A percentile compares a stretch with the other conserved stretches of the same genome.
phyloP scores from a whole-genome alignment of 306 rosid genomes.

The Lathyrus aphaca region DNA sequence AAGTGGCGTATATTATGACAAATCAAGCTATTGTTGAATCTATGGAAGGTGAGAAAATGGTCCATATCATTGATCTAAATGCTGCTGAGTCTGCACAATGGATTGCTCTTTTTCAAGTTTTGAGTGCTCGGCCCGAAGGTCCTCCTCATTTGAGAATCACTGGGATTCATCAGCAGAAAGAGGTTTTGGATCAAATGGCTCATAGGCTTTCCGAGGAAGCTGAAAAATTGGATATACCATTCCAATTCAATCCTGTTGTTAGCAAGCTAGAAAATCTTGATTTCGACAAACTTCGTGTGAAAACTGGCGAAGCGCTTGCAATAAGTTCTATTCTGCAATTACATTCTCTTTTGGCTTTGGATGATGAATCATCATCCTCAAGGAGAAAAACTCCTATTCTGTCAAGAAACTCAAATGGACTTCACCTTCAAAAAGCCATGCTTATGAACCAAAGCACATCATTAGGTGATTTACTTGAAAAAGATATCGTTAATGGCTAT shows the following conservation, averaged over 20 bases:
- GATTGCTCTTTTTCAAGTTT: constrained; percentile 80
- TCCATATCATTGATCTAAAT: constrained; percentile 82
- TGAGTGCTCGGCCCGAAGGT: constrained; percentile 82
- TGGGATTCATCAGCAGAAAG: constrained; percentile 77
- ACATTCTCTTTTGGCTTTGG: constrained; percentile 72
- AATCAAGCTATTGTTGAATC: constrained; percentile 89
- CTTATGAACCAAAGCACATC: constrained; percentile 57
- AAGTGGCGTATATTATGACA: constrained; percentile 68
- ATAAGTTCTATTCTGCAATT: constrained; percentile 74
- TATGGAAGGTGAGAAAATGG: constrained; percentile 91
- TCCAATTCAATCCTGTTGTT: constrained; percentile 71
- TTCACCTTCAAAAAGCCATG: constrained; percentile 51
- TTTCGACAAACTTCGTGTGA: constrained; percentile 76
- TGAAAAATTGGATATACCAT: constrained; percentile 78
- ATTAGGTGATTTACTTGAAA: constrained; percentile 69
- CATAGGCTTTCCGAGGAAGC: constrained; percentile 73
- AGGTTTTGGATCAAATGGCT: constrained; percentile 82
- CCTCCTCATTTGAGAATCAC: constrained; percentile 93
- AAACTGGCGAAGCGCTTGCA: constrained; percentile 87
- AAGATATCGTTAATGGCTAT: constrained; percentile 61
- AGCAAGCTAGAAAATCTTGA: constrained; percentile 75
- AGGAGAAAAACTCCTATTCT: constrained; percentile 51
- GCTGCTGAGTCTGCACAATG: constrained; percentile 83
- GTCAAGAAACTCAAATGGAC: constrained; percentile 51
- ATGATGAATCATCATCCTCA: constrained; percentile 53